Evolutionary conservation across 768 basidiomycete species (phyloP).

Genomic region (Holtermanniella nyarrowii): DNA sequence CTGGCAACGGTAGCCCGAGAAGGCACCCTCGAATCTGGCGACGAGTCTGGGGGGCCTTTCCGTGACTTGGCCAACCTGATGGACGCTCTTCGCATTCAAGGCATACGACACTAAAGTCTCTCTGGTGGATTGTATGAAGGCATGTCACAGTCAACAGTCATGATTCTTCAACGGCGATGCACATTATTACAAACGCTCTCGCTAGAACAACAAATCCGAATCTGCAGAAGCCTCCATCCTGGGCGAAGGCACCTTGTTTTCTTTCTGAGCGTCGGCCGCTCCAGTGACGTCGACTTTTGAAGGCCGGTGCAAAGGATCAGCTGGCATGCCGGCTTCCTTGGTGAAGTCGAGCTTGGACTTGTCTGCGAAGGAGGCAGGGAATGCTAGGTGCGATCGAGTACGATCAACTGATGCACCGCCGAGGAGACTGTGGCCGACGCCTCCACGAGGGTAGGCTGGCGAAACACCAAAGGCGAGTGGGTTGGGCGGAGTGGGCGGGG

Average conservation of each 20-base stretch:
- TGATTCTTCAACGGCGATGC: too few relatives aligned
- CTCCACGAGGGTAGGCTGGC: neutral
- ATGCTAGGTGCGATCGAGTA: neutral
- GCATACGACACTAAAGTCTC: too few relatives aligned
- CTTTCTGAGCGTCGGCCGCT: neutral
- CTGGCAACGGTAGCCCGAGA: neutral
- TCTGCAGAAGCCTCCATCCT: neutral
- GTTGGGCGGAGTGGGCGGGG: neutral
- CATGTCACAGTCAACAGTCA: too few relatives aligned
- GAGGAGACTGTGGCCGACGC: neutral
- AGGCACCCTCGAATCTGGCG: neutral
- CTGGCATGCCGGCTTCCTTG: too few relatives aligned
- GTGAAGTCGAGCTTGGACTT: neutral
- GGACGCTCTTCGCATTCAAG: too few relatives aligned
- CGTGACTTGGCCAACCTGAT: too few relatives aligned
- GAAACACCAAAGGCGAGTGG: neutral
- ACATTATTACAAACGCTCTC: too few relatives aligned
- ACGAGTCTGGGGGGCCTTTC: too few relatives aligned
- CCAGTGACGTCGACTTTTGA: too few relatives aligned
- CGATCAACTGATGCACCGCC: neutral
- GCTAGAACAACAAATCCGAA: neutral
- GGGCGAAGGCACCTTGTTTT: neutral
- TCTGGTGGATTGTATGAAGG: too few relatives aligned
- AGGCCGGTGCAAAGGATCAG: too few relatives aligned
- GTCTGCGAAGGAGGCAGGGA: neutral